Evolutionary conservation across 495 filamentous ascomycete species (phyloP).

Genomic region (Xylaria curta): DNA sequence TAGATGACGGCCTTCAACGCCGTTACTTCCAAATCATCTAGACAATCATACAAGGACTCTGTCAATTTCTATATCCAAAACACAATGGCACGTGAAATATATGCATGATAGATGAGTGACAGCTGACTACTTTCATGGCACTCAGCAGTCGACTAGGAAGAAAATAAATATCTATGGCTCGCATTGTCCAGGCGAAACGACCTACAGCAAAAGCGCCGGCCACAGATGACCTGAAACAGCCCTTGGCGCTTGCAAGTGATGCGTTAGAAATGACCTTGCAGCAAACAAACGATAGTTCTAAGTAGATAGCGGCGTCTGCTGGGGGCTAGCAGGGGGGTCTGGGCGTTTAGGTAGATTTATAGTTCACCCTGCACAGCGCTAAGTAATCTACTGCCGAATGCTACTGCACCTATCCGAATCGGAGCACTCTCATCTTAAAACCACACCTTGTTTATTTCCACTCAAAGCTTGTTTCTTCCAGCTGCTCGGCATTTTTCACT

Average conservation of each 20-base stretch:
- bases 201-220: conserved; percentile 2
- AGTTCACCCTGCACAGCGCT: not conserved
- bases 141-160: not conserved
- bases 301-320: not conserved
- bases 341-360: not conserved
- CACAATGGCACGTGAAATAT: not conserved
- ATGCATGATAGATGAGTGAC: not conserved
- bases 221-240: conserved; percentile 10
- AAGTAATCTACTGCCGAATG: not conserved
- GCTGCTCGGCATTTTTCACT: not conserved
- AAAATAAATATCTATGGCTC: no score
- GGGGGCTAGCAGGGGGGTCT: not conserved
- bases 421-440: conserved; percentile 17
- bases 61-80: not conserved
- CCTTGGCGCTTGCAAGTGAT: not conserved
- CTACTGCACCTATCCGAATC: conserved; percentile 22
- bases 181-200: not conserved
- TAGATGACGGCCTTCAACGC: no score
- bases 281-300: no score
- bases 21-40: no score
- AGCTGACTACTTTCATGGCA: not conserved
- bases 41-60: not conserved
- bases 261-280: not conserved
- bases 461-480: not conserved
- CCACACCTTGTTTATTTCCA: not conserved